Evolutionary conservation across 2,329 filamentous ascomycete genomes (phyloP).

Genomic region (Ophiosphaerella korrae): DNA sequence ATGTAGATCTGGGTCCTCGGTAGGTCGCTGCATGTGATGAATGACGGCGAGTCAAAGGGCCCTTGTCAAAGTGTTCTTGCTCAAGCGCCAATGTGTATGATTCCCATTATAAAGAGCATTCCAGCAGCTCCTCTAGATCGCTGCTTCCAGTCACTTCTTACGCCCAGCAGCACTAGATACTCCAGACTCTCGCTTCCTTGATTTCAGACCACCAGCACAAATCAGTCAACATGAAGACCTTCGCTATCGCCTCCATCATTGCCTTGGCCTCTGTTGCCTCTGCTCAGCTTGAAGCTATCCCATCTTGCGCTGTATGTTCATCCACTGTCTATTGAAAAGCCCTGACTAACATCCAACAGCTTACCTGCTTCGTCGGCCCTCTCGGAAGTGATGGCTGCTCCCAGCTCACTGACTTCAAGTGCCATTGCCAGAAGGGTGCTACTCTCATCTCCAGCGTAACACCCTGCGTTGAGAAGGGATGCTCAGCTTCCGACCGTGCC

Average conservation of each 20-base stretch:
- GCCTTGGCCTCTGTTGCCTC: conserved; percentile 52
- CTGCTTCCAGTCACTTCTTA: conserved; percentile 19
- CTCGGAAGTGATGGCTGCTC: conserved; percentile 53
- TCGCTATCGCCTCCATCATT: conserved; percentile 45
- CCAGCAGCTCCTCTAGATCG: conserved; percentile 3
- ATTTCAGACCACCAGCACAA: conserved; percentile 9
- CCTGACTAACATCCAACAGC: conserved; percentile 41
- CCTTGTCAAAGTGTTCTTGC: conserved; percentile 16
- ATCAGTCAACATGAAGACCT: conserved; percentile 46
- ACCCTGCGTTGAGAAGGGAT: conserved; percentile 55
- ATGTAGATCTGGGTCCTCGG: conserved; percentile 16
- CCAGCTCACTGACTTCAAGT: conserved; percentile 53
- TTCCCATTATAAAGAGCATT: conserved; percentile 25
- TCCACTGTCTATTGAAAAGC: neutral
- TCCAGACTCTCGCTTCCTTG: conserved; percentile 19
- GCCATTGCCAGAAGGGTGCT: conserved; percentile 51
- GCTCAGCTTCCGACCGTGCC: conserved; percentile 46
- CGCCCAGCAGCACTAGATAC: conserved; percentile 7
- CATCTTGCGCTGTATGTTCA: conserved; percentile 53
- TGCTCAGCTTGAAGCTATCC: conserved; percentile 54
- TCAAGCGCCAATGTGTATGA: conserved; percentile 12
- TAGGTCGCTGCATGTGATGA: conserved; percentile 27
- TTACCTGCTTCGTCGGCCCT: conserved; percentile 53
- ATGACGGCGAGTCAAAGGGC: conserved; percentile 17
- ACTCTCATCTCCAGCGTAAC: conserved; percentile 49